Conservation (phyloP, 495 filamentous ascomycete species). For the Lophiostoma macrostomum region DNA sequence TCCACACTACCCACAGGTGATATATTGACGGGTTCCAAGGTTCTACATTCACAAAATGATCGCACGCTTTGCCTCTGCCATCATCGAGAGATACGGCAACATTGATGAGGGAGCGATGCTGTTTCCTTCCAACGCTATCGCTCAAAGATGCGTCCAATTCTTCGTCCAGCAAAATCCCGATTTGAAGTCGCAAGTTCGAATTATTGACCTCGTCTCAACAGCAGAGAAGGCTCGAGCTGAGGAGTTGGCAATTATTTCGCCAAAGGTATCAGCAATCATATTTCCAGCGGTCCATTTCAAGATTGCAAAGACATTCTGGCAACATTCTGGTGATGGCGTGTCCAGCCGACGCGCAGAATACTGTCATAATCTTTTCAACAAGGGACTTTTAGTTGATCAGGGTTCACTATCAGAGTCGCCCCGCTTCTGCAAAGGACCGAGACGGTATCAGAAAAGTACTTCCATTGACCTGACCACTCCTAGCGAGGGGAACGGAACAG, state of each 20-base stretch:
- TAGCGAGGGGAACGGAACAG: conserved; percentile 28
- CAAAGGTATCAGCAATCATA: conserved; percentile 65
- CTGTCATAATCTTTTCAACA: conserved; percentile 68
- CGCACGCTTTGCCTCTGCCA: conserved; percentile 63
- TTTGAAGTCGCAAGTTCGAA: conserved; percentile 51
- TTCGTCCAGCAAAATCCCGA: conserved; percentile 56
- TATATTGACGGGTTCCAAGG: too few relatives aligned
- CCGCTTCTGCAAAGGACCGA: conserved; percentile 39
- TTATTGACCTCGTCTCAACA: conserved; percentile 63
- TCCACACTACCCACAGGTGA: conserved; percentile 5
- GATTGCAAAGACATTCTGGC: conserved; percentile 88
- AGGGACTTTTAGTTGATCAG: conserved; percentile 61
- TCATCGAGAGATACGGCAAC: conserved; percentile 62
- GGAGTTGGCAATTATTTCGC: conserved; percentile 28
- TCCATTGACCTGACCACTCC: conserved; percentile 46
- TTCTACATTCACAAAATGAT: conserved; percentile 92
- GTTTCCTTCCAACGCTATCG: conserved; percentile 68
- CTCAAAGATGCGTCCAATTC: conserved; percentile 68
- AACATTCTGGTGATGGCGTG: conserved; percentile 91
- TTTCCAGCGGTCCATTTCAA: conserved; percentile 62
- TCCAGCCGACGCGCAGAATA: conserved; percentile 91
- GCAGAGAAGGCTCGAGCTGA: conserved; percentile 37
- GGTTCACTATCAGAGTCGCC: conserved; percentile 21
- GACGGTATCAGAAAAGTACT: conserved; percentile 59
- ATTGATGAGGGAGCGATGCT: conserved; percentile 68